These are phyloP conservation scores for Yamadazyma kanchanaburiensis DNA, from an alignment of 1,139 yeast genomes.

Conservation along the genomic window DNA sequence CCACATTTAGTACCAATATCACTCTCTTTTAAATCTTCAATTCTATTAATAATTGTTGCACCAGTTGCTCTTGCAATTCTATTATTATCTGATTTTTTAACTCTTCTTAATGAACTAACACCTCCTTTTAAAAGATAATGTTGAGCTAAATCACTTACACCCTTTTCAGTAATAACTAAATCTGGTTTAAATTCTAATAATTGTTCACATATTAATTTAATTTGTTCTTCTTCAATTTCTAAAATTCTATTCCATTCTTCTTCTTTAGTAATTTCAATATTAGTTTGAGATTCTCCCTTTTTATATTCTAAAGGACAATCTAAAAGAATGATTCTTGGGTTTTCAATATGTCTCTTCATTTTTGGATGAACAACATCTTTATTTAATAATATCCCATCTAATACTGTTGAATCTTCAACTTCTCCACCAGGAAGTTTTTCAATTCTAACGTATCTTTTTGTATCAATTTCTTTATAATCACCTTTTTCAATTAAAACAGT, in stretches of 20 bases:
- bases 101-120: conserved; percentile 90
- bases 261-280: conserved; percentile 94
- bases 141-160: conserved; percentile 97
- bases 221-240: conserved; percentile 98
- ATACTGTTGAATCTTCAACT: conserved; percentile 79
- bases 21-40: conserved; percentile 87
- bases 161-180: conserved; percentile 95
- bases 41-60: conserved; percentile 93
- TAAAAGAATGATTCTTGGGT: conserved; percentile 82
- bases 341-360: conserved; percentile 85
- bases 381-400: conserved; percentile 90
- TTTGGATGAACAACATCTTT: conserved; percentile 98
- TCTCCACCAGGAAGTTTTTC: conserved; percentile 99
- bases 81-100: conserved; percentile 92
- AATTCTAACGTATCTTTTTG: conserved; percentile 87
- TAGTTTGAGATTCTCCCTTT: conserved; percentile 98
- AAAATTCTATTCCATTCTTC: conserved; percentile 92
- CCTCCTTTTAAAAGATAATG: conserved; percentile 94
- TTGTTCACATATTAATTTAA: conserved; percentile 80
- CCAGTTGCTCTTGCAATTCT: conserved; percentile 97
- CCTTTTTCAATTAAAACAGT: conserved; percentile 73
- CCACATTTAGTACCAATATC: conserved; percentile 92
- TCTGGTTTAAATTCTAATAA: conserved; percentile 86
- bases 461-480: conserved; percentile 80
- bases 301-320: conserved; percentile 98